Evolutionary conservation across 1,284 basidiomycete species (phyloP).

Genomic region (Ganoderma resinaceum): DNA sequence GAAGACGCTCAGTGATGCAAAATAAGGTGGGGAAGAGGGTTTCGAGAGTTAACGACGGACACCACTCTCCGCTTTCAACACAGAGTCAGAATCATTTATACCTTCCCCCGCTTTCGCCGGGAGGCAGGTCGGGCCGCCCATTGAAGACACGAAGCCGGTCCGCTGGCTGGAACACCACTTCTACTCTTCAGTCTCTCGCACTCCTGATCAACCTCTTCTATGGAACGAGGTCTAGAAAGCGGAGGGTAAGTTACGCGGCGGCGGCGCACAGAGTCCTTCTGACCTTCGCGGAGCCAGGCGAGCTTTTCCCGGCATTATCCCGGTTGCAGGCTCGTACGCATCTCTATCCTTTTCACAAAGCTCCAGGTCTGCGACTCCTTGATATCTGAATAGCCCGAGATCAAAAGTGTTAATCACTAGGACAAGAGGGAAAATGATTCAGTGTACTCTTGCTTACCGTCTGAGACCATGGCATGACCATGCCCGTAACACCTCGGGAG

Average conservation of each 20-base stretch:
- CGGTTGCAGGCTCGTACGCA: neutral
- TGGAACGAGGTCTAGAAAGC: neutral
- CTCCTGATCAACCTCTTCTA: slow-evolving; percentile 9
- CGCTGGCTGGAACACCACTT: neutral
- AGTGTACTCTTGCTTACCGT: neutral
- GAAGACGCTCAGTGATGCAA: neutral
- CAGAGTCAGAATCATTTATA: neutral
- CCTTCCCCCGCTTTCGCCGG: neutral
- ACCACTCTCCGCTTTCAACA: neutral
- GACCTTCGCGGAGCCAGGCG: slow-evolving; percentile 2
- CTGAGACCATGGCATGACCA: neutral
- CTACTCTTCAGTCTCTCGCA: neutral
- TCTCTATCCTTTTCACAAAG: neutral
- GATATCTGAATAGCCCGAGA: no score
- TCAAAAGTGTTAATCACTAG: neutral
- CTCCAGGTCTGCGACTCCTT: neutral
- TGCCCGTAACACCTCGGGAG: neutral
- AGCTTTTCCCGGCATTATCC: slow-evolving; percentile 15
- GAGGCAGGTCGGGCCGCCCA: slow-evolving; percentile 5
- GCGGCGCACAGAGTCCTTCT: neutral
- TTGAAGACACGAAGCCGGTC: neutral
- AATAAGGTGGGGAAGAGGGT: no score
- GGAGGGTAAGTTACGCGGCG: neutral
- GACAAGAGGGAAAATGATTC: neutral
- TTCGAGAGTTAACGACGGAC: neutral